Percentiles rank a stretch among this genome's conserved stretches.
Evolutionary conservation across 352 stramenopile genomes (phyloP).

Genomic region (Pythium coloratum): DNA sequence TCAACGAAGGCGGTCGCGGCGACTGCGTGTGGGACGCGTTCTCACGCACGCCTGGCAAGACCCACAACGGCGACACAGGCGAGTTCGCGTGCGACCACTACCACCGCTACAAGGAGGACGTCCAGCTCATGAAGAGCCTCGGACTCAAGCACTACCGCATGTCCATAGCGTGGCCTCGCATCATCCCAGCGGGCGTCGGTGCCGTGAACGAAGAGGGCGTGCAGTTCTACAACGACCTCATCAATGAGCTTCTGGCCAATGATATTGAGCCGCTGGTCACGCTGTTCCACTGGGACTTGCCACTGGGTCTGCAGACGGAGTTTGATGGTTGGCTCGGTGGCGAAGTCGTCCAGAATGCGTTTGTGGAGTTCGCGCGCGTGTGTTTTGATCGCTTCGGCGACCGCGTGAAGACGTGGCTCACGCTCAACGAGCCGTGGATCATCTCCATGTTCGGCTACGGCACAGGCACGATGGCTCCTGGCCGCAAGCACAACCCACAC

Average conservation of each 20-base stretch:
- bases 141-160: constrained; percentile 92
- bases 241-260: constrained; percentile 71
- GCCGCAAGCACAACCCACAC: constrained; percentile 41
- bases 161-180: constrained; percentile 91
- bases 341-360: constrained; percentile 61
- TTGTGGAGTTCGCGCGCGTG: constrained; percentile 78
- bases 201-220: constrained; percentile 82
- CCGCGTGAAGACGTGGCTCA: constrained; percentile 92
- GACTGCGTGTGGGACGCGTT: constrained; percentile 93
- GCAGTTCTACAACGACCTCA: constrained; percentile 90
- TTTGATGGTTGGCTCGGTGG: constrained; percentile 56
- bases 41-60: constrained; percentile 52
- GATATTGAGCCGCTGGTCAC: constrained; percentile 90
- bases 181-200: constrained; percentile 49
- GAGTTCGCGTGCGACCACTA: constrained; percentile 91
- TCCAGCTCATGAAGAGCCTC: constrained; percentile 87
- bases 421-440: constrained; percentile 92
- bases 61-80: constrained; percentile 52
- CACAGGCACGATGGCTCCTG: constrained; percentile 72
- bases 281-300: constrained; percentile 97
- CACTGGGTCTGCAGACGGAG: constrained; percentile 62
- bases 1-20: constrained; percentile 77
- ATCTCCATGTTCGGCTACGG: constrained; percentile 47
- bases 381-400: constrained; percentile 89
- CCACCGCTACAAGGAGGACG: constrained; percentile 86